Conservation (phyloP, 331 rosid species). For the Quercus phellos region DNA sequence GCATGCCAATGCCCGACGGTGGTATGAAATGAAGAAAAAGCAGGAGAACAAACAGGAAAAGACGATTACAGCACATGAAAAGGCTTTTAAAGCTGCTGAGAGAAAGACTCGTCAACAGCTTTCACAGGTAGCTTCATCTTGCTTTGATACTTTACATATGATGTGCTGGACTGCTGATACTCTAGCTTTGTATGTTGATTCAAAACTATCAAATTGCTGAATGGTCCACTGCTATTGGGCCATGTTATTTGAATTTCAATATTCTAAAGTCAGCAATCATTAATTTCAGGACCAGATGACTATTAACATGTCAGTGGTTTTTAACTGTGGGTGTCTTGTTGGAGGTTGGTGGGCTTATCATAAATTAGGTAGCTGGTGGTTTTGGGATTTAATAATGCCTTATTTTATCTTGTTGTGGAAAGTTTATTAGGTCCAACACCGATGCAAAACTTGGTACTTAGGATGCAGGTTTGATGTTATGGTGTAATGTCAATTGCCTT, state of each 20-base stretch:
- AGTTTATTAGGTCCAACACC: background rate
- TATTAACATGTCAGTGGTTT: background rate
- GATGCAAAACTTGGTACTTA: background rate
- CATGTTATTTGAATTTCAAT: background rate
- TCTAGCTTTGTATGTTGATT: background rate
- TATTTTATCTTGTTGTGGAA: background rate
- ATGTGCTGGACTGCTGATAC: slow-evolving; percentile 8
- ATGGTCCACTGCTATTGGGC: background rate
- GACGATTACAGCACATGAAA: slow-evolving; percentile 87
- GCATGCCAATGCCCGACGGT: slow-evolving; percentile 92
- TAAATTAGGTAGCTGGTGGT: background rate
- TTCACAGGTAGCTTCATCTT: slow-evolving; percentile 56
- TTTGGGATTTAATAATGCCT: background rate
- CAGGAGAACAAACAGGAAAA: slow-evolving; percentile 95
- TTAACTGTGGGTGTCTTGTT: background rate
- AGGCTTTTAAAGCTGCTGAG: slow-evolving; percentile 97
- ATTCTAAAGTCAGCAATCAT: background rate
- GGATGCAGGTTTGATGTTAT: background rate
- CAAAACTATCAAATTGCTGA: slow-evolving; percentile 11
- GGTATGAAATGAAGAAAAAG: slow-evolving; percentile 94
- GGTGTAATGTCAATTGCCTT: background rate
- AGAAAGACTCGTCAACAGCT: slow-evolving; percentile 92
- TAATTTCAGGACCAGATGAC: slow-evolving; percentile 3
- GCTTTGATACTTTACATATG: background rate
- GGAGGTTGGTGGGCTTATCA: background rate